Evolutionary conservation across 2,329 filamentous ascomycete species (phyloP), one percentile per base, ranked within the genome.

Genomic region (Nigrospora osmanthi): DNA sequence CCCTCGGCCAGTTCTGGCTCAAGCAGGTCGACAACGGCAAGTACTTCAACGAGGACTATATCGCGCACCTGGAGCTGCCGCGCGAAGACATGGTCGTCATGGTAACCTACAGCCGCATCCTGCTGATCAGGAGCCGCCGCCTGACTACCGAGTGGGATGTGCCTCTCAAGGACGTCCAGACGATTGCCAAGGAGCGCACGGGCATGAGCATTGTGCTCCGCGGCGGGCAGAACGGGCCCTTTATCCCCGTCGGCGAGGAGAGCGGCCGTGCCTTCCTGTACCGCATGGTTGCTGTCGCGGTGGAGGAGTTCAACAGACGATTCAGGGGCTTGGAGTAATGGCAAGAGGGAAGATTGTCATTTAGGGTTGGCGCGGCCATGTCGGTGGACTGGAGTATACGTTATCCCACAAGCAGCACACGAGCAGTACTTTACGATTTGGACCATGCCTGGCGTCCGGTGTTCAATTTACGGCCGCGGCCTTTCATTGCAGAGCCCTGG

Each of bases 21-120:
- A 98, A 98, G 75, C 95, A 95, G 47, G 82, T 95, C 11, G 93
- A 98, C 67, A 93, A 96, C 52, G 93, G 93, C 49, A 93, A 90
- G 64, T 97, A 91, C 73, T 98, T 98, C 77, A 85, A 95, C 67
- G 93, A 98, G 66, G 80, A 89, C 61, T 98, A 98, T 69, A 93
- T 98, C 63, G 94, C 90, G 5, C 94, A 98, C 61, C 74, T 98
- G 5, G 91, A 98, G 66, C 78, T 98, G 23, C 87, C 89, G 11
- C 81, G 83, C 49, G 88, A 93, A 62, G 90, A 94, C 61, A 86
- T 89, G 73, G 82, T 91, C 46, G 85, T 90, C 40, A 88, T 97
- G 80, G 77, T 98, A 49, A 96, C 87, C 11, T 93, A 87, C 62
- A 76, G 80, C 51, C 81, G 88, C 4, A 95, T 98, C 61, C 81